phyloP scores from a whole-genome alignment of 768 basidiomycete genomes.

The Podaxis mareebaensis region DNA sequence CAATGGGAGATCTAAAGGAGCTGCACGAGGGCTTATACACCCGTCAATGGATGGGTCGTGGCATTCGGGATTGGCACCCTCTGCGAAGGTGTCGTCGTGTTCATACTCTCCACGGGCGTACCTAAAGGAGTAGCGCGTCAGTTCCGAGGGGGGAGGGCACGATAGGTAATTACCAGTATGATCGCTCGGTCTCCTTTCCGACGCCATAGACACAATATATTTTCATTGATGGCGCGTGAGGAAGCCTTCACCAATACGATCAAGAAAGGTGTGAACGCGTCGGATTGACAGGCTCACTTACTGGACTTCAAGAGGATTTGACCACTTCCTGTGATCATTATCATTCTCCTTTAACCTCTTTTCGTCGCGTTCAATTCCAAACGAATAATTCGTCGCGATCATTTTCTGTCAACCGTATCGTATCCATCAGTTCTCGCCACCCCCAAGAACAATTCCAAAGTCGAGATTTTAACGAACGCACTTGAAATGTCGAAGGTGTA shows the following conservation, averaged over 20 bases:
- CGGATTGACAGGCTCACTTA: slow-evolving; percentile 40
- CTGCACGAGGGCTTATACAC: slow-evolving; percentile 43
- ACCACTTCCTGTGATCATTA: slow-evolving; percentile 82
- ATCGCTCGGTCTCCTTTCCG: slow-evolving; percentile 95
- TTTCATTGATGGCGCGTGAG: slow-evolving; percentile 88
- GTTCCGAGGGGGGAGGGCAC: not conserved
- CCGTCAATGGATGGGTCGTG: slow-evolving; percentile 38
- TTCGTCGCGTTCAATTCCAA: slow-evolving; percentile 82
- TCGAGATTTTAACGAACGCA: slow-evolving; percentile 26
- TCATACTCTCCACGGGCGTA: slow-evolving; percentile 74
- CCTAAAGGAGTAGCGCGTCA: slow-evolving; percentile 34
- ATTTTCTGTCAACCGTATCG: slow-evolving; percentile 56
- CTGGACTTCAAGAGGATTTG: slow-evolving; percentile 79
- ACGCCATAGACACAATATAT: slow-evolving; percentile 93
- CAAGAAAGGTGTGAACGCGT: not conserved
- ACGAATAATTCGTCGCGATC: slow-evolving; percentile 83
- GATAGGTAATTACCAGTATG: slow-evolving; percentile 67
- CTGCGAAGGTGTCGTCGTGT: slow-evolving; percentile 56
- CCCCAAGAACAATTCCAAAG: not conserved
- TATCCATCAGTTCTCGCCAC: not conserved
- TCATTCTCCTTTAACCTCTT: slow-evolving; percentile 63
- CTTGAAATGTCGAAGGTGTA: slow-evolving; percentile 82
- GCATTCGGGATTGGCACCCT: slow-evolving; percentile 45
- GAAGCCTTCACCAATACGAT: slow-evolving; percentile 51
- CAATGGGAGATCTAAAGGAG: slow-evolving; percentile 53